Conservation (phyloP, 2,329 filamentous ascomycete species). For the Emergomyces africanus region DNA sequence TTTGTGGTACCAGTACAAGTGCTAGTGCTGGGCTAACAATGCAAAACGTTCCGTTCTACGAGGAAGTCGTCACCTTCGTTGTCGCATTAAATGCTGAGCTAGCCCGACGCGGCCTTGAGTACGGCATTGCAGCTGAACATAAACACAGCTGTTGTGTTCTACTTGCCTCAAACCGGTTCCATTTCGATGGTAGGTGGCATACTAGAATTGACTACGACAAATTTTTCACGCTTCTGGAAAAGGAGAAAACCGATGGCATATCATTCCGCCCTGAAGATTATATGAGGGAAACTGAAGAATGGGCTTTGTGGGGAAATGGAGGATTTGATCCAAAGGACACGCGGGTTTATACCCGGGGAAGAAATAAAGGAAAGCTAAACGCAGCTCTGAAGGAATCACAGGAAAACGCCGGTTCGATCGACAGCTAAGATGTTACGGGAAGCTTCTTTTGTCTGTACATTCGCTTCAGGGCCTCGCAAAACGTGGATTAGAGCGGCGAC, state of each 20-base stretch:
- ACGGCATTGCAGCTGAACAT: conserved; percentile 90
- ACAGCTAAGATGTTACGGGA: not conserved
- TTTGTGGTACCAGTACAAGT: conserved; percentile 81
- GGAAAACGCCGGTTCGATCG: not conserved
- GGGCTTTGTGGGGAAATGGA: conserved; percentile 89
- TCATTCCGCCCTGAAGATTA: conserved; percentile 85
- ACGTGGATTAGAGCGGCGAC: not conserved
- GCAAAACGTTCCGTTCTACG: conserved; percentile 94
- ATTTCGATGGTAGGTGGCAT: conserved; percentile 67
- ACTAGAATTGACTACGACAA: conserved; percentile 80
- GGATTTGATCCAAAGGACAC: conserved; percentile 88
- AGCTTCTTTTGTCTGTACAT: not conserved
- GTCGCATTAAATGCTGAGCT: conserved; percentile 59
- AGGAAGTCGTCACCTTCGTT: conserved; percentile 76
- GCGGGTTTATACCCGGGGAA: conserved; percentile 76
- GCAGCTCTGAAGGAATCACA: not conserved
- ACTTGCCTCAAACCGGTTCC: conserved; percentile 70
- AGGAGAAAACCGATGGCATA: conserved; percentile 40
- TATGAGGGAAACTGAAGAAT: conserved; percentile 78
- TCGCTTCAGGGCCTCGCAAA: not conserved
- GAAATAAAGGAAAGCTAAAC: conserved; percentile 22
- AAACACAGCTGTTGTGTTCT: conserved; percentile 89
- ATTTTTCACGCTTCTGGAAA: conserved; percentile 77
- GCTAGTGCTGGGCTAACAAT: conserved; percentile 82
- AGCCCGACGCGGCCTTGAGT: conserved; percentile 55